phyloP scores from a whole-genome alignment of 495 filamentous ascomycete species.

The Podospora anserina region DNA sequence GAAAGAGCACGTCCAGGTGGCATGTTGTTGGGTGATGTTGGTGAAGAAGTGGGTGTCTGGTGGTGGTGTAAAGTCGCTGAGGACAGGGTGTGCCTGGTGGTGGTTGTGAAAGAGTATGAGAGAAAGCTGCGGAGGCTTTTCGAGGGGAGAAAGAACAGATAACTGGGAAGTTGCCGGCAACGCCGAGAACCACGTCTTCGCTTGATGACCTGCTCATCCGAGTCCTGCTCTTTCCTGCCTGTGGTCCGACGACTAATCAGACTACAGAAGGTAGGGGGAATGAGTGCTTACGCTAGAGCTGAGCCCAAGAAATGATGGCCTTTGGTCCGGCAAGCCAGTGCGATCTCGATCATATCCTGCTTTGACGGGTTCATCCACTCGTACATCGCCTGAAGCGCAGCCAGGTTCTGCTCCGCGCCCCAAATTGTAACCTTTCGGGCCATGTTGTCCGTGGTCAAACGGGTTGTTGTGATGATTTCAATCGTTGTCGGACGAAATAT shows the following conservation, averaged over 20 bases:
- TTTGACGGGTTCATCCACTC: conserved; percentile 21
- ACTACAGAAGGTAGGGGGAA: not conserved
- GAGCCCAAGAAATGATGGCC: conserved; percentile 19
- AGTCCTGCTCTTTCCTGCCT: not conserved
- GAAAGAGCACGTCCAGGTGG: too few relatives aligned
- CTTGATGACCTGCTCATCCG: not conserved
- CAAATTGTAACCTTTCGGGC: conserved; percentile 21
- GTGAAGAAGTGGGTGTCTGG: too few relatives aligned
- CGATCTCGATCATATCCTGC: conserved; percentile 21
- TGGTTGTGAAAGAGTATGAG: not conserved
- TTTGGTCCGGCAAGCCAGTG: conserved; percentile 24
- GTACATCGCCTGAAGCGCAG: conserved; percentile 27
- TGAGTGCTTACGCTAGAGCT: conserved; percentile 32
- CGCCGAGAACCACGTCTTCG: not conserved
- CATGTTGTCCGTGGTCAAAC: not conserved
- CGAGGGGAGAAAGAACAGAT: not conserved
- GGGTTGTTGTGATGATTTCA: not conserved
- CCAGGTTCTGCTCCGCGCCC: conserved; percentile 25
- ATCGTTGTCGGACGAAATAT: too few relatives aligned
- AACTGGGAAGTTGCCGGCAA: not conserved
- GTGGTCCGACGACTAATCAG: not conserved
- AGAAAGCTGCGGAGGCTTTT: not conserved
- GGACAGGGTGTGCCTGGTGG: not conserved
- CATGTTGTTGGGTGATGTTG: not conserved
- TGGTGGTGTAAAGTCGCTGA: not conserved